Evolutionary conservation across 2,329 filamentous ascomycete genomes (phyloP).

Genomic region (Tolypocladium amazonense): DNA sequence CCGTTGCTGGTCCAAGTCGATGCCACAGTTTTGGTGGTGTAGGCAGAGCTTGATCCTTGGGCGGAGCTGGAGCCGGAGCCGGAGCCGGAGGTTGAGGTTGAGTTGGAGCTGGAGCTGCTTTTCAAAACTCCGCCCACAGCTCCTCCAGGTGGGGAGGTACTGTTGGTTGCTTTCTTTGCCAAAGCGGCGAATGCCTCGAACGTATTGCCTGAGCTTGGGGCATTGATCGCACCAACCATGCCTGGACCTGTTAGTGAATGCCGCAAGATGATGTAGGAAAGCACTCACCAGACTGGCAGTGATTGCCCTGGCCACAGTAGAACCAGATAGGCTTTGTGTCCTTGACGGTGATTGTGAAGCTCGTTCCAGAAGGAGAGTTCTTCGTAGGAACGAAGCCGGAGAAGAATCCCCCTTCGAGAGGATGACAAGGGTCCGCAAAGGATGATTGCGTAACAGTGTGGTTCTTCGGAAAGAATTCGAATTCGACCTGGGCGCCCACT

Average conservation of each 20-base stretch:
- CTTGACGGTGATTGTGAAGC: conserved; percentile 8
- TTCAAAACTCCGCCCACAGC: neutral
- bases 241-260: neutral
- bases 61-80: neutral
- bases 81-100: neutral
- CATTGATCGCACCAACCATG: neutral
- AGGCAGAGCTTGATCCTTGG: neutral
- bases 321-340: conserved; percentile 48
- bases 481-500: neutral
- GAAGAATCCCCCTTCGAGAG: neutral
- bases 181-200: neutral
- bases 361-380: conserved; percentile 8
- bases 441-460: neutral
- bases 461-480: neutral
- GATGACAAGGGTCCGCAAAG: neutral
- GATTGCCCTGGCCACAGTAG: conserved; percentile 44
- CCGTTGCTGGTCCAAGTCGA: neutral
- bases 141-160: neutral
- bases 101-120: neutral
- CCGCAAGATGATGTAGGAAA: neutral
- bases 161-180: neutral
- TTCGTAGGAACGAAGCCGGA: conserved; percentile 25
- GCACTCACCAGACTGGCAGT: conserved; percentile 46
- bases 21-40: neutral
- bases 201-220: conserved; percentile 26